Evolutionary conservation across 1,284 basidiomycete genomes (phyloP), one percentile per base, ranked within the genome.

Genomic region (Ceratobasidium sp.): DNA sequence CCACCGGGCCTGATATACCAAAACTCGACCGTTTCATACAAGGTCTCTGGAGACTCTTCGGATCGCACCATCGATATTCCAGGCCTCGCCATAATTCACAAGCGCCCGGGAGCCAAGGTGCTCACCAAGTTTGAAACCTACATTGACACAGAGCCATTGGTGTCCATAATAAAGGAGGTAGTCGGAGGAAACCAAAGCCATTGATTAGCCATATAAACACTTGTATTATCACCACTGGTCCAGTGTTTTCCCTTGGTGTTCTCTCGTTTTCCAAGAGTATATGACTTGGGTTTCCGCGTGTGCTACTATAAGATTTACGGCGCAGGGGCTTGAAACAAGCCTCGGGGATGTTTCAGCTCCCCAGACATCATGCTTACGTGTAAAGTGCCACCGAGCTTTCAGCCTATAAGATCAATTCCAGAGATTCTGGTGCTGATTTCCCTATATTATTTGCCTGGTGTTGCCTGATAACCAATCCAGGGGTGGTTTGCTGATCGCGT

Each of bases 101-200:
- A 77, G 44, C 40, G 28, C 9, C 46, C 28, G 1, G 64, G 74
- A 26, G 33, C 23, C n/a, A 15, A 66, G 10, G 15, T 67, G 10
- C n/a, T 77, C 12, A 77, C 40, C 17, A 65, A 65, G 23, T 57
- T 77, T n/a, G 74, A 77, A 20, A 66, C 56, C 6, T 77, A 57
- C 28, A 48, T 77, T 61, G 74, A 67, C 17, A 77, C 44, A 40
- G 52, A 13, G n/a, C 28, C 65, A 28, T 28, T 77, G 0, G 28
- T 50, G 13, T 17, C 48, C 4, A 28, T 67, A 20, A 65, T 67
- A 23, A 56, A 66, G 38, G 61, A 75, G 52, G 73, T 57, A 3
- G 42, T 54, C n/a, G 62, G 13, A 65, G 42, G 42, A 23, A 46
- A 46, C 10, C 33, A 26, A 12, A 46, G 26, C 17, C n/a, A 46